These are phyloP conservation scores for Musa acuminata DNA, from an alignment of 176 grass and related monocot genomes.

Conservation along the genomic window DNA sequence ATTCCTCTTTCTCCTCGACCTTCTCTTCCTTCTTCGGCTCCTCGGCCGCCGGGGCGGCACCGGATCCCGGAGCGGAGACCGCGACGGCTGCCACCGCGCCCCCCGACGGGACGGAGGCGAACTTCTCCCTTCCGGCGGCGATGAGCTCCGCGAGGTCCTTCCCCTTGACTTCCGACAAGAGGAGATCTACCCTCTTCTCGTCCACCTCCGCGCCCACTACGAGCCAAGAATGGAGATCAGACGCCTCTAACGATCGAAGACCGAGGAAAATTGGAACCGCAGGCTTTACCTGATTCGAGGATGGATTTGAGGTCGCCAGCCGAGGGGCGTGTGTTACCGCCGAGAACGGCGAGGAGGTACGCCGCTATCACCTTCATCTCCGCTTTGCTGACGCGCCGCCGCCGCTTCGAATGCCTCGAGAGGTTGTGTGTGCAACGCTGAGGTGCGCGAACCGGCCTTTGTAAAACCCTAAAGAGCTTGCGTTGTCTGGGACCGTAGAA, in stretches of 20 bases:
- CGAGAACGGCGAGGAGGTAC: constrained; percentile 3
- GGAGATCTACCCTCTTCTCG: background rate
- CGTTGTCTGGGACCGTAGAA: no score
- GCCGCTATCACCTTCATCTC: background rate
- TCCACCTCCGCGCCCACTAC: constrained; percentile 1
- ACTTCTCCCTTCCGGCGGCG: constrained; percentile 3
- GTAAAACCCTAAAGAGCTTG: no score
- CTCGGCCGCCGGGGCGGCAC: background rate
- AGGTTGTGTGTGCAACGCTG: no score
- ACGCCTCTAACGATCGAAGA: no score
- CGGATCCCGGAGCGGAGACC: background rate
- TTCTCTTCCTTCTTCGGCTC: constrained; percentile 14
- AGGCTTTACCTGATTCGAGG: background rate
- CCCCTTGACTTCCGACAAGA: background rate
- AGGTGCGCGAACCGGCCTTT: no score
- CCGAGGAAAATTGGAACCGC: no score
- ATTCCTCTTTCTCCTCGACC: constrained; percentile 17
- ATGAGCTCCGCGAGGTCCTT: constrained; percentile 1
- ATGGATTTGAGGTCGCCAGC: background rate
- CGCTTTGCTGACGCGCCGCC: background rate
- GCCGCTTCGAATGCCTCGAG: background rate
- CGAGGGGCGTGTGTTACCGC: background rate
- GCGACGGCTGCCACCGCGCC: background rate
- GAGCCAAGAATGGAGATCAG: background rate
- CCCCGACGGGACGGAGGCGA: background rate